phyloP scores from a whole-genome alignment of 2,329 filamentous ascomycete species.

The Aspergillus fumigatiaffinis region DNA sequence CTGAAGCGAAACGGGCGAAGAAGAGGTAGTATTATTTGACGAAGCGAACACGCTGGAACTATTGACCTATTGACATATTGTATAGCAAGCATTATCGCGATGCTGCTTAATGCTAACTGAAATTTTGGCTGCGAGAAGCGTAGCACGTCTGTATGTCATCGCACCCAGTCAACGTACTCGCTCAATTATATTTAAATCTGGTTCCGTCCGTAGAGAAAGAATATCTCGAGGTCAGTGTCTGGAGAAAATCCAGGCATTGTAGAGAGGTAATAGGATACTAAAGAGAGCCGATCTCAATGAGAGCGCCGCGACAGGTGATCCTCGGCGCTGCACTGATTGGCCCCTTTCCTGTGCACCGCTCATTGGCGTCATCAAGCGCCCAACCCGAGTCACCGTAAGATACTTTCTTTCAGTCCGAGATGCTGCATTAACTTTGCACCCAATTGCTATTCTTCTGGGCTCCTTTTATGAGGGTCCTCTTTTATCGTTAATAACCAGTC shows the following conservation, averaged over 20 bases:
- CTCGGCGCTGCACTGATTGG: neutral
- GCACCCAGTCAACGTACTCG: neutral
- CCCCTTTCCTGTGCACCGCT: neutral
- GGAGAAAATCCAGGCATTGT: neutral
- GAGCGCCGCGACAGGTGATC: neutral
- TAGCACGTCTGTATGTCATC: neutral
- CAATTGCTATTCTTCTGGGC: neutral
- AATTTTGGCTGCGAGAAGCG: neutral
- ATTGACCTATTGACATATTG: neutral
- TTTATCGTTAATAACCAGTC: neutral
- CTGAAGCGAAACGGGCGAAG: constrained; percentile 1
- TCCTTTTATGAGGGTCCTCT: neutral
- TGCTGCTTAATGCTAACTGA: neutral
- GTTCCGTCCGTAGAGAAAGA: neutral
- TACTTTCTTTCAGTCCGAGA: neutral
- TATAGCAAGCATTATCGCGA: neutral
- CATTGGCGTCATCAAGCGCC: neutral
- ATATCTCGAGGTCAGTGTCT: neutral
- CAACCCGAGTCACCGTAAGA: neutral
- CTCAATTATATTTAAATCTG: neutral
- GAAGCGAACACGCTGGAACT: neutral
- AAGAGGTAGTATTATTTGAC: neutral
- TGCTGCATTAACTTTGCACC: neutral
- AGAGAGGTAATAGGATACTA: neutral
- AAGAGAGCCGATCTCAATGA: neutral